These are phyloP conservation scores for Fraxinus excelsior DNA, from an alignment of 257 asterid species.

Conservation along the genomic window DNA sequence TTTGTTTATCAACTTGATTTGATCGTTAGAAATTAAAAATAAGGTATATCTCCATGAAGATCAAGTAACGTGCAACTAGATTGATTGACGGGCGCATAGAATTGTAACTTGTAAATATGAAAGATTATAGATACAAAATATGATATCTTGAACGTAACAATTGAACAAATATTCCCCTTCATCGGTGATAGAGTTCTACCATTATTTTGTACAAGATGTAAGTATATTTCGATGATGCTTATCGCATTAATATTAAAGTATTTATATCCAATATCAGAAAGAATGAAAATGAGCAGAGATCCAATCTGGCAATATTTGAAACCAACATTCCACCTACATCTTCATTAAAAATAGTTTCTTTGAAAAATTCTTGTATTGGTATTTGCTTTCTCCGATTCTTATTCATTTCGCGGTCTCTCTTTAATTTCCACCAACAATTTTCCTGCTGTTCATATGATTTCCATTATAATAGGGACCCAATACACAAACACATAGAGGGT, in stretches of 20 bases:
- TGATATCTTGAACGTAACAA: too few relatives aligned
- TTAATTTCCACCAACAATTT: conserved; percentile 28
- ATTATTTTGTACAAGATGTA: too few relatives aligned
- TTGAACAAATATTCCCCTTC: too few relatives aligned
- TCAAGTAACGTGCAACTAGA: too few relatives aligned
- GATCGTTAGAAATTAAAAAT: too few relatives aligned
- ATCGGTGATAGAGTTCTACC: too few relatives aligned
- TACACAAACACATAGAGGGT: conserved; percentile 19
- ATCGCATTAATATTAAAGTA: neutral
- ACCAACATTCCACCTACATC: conserved; percentile 60
- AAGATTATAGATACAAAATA: too few relatives aligned
- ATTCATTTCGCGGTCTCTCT: conserved; percentile 7
- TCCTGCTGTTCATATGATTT: conserved; percentile 15
- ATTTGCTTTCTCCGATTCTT: conserved; percentile 32
- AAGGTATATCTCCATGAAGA: too few relatives aligned
- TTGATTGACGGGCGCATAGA: too few relatives aligned
- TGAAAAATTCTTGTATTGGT: conserved; percentile 15
- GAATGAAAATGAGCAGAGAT: conserved; percentile 34
- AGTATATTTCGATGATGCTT: too few relatives aligned
- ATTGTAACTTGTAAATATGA: too few relatives aligned
- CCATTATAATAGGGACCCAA: conserved; percentile 6
- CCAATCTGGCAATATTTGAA: conserved; percentile 41
- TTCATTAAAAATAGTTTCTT: conserved; percentile 25
- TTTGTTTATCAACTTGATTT: too few relatives aligned
- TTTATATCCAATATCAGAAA: conserved; percentile 9